Evolutionary conservation across 1,284 basidiomycete species (phyloP), one percentile per base, ranked within the genome.

Genomic region (Acaromyces ingoldii): DNA sequence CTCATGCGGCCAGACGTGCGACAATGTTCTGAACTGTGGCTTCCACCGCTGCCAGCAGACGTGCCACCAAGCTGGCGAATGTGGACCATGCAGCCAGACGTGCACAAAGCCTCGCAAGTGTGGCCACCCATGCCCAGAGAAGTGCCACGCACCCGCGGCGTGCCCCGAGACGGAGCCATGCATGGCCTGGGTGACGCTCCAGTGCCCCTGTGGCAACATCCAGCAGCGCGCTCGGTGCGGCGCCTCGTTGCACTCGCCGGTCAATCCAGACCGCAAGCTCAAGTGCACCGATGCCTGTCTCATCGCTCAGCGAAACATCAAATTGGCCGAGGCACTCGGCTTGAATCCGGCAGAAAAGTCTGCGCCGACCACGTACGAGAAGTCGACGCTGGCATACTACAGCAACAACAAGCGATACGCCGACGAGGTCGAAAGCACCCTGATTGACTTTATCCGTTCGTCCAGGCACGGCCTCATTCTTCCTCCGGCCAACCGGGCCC

Each of bases 241-340:
- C 41, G 61, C 62, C 9, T 63, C 62, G 30, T 58, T 66, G 25
- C 60, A 63, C 43, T 51, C 53, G 36, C 31, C 24, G 38, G 37
- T 30, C 5, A 42, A 17, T 2, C n/a, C 21, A 13, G 49, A 59
- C 19, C 42, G 50, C 5, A 36, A 34, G 25, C 63, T 73, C 37
- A 64, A 62, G 52, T 74, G 72, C 61, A 73, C 59, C 41, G 68
- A 70, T 42, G 60, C 60, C 15, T 75, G 72, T 53, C 51, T 60
- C 25, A 53, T 72, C 9, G 72, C 72, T 4, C 65, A 69, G 55
- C 62, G 72, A n/a, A 75, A 75, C 41, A 67, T 70, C 11, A 65
- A 62, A 50, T 54, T 75, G 5, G 71, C 72, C 25, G 67, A 70
- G 40, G 72, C 72, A 6, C 55, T 75, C 3, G 72, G 72, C 15